A percentile compares a stretch with the other conserved stretches of the same genome.
phyloP scores from a whole-genome alignment of 805 yeast species.

The Maudiozyma turicensis region DNA sequence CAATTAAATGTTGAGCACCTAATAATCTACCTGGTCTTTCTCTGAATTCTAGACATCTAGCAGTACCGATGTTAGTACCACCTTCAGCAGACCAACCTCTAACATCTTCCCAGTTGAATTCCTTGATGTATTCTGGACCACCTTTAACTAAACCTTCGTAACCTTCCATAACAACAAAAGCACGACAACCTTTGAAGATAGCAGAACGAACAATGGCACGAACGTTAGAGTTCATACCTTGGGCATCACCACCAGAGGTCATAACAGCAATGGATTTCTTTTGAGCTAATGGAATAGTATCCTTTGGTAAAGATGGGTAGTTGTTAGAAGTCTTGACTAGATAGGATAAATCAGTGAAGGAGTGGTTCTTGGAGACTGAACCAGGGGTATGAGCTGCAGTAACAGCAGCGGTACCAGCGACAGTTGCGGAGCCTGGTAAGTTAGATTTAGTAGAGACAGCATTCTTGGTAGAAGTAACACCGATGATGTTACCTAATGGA shows the following conservation, averaged over 20 bases:
- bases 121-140: conserved; percentile 41
- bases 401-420: conserved; percentile 5
- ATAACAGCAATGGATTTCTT: conserved; percentile 55
- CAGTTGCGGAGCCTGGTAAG: conserved; percentile 3
- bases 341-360: conserved; percentile 18
- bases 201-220: conserved; percentile 64
- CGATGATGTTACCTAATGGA: conserved; percentile 75
- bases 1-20: conserved; percentile 58
- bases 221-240: conserved; percentile 72
- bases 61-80: conserved; percentile 75
- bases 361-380: conserved; percentile 12
- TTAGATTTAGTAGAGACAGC: conserved; percentile 41
- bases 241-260: conserved; percentile 80
- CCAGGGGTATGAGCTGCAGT: conserved; percentile 3
- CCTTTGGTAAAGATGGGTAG: conserved; percentile 16
- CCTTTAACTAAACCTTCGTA: conserved; percentile 65
- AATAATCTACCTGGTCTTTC: conserved; percentile 55
- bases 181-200: conserved; percentile 54
- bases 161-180: conserved; percentile 63
- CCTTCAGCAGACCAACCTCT: conserved; percentile 62
- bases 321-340: conserved; percentile 9
- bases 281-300: not conserved
- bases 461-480: conserved; percentile 58
- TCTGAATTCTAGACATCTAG: conserved; percentile 58
- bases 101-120: conserved; percentile 67